These are phyloP conservation scores for Colletotrichum cereale DNA, from an alignment of 2,329 filamentous ascomycete genomes.

Conservation along the genomic window DNA sequence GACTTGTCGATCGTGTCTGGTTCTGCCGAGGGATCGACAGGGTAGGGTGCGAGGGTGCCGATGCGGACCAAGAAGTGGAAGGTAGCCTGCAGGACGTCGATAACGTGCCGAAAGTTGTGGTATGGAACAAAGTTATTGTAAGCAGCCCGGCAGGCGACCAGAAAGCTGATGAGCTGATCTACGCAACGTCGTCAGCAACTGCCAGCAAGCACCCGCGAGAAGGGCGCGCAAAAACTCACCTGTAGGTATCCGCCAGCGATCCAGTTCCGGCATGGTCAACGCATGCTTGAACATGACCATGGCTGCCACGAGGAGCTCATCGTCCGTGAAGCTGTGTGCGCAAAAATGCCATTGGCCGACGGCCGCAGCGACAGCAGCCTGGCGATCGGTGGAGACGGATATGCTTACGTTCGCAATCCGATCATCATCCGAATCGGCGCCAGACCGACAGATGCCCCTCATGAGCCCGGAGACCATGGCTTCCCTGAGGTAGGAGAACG, in stretches of 20 bases:
- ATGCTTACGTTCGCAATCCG: conserved; percentile 75
- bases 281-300: conserved; percentile 92
- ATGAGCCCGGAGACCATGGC: conserved; percentile 94
- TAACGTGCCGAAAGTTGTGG: conserved; percentile 97
- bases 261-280: conserved; percentile 82
- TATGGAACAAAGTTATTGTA: conserved; percentile 98
- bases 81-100: conserved; percentile 93
- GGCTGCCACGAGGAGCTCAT: conserved; percentile 89
- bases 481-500: conserved; percentile 90
- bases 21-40: conserved; percentile 47
- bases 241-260: conserved; percentile 82
- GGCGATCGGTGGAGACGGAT: conserved; percentile 74
- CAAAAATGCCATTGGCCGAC: conserved; percentile 89
- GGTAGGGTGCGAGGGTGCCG: conserved; percentile 79
- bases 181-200: conserved; percentile 54
- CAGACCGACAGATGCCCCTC: conserved; percentile 85
- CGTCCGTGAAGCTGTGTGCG: conserved; percentile 89
- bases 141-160: conserved; percentile 89
- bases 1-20: conserved; percentile 60
- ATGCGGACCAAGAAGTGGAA: conserved; percentile 91
- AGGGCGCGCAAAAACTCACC: conserved; percentile 65
- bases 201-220: conserved; percentile 41
- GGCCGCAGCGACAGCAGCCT: conserved; percentile 73
- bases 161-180: conserved; percentile 87
- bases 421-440: conserved; percentile 71